Conservation (phyloP, 2,329 filamentous ascomycete species). For the Onygenales sp. region DNA sequence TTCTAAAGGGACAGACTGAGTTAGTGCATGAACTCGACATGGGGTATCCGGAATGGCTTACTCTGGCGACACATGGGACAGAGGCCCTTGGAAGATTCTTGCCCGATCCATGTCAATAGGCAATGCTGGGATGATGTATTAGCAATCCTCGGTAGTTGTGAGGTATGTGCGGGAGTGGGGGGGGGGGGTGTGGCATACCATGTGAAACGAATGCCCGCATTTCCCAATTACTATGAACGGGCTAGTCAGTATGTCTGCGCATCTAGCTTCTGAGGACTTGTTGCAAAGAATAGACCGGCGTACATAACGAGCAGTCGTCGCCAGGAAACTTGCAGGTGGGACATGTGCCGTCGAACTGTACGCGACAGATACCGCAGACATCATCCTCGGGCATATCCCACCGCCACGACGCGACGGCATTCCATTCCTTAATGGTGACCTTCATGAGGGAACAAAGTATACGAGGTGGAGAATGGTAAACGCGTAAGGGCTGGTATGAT, state of each 20-base stretch:
- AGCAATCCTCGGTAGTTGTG: not conserved
- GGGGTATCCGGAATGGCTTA: slow-evolving; percentile 32
- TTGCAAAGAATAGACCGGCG: slow-evolving; percentile 23
- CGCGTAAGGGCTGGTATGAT: not conserved
- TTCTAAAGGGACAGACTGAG: slow-evolving; percentile 27
- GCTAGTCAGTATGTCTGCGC: not conserved
- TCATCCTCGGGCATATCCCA: slow-evolving; percentile 98
- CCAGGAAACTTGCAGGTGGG: slow-evolving; percentile 97
- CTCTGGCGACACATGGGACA: slow-evolving; percentile 98
- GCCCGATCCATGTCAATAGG: slow-evolving; percentile 90
- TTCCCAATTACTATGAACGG: slow-evolving; percentile 68
- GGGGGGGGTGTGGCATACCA: slow-evolving; percentile 48
- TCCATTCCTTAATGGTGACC: slow-evolving; percentile 87
- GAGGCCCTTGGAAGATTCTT: slow-evolving; percentile 84
- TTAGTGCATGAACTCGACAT: slow-evolving; percentile 3
- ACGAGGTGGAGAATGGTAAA: not conserved
- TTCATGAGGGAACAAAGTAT: slow-evolving; percentile 55
- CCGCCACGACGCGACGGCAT: slow-evolving; percentile 89
- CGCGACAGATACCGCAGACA: slow-evolving; percentile 96
- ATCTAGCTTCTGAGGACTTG: slow-evolving; percentile 1
- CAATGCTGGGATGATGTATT: slow-evolving; percentile 58
- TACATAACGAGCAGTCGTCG: slow-evolving; percentile 87
- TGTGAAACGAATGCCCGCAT: slow-evolving; percentile 96
- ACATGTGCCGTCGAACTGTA: slow-evolving; percentile 95
- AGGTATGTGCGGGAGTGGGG: not conserved